phyloP scores from a whole-genome alignment of 2,329 filamentous ascomycete genomes.

The Harringtonia aguacate region DNA sequence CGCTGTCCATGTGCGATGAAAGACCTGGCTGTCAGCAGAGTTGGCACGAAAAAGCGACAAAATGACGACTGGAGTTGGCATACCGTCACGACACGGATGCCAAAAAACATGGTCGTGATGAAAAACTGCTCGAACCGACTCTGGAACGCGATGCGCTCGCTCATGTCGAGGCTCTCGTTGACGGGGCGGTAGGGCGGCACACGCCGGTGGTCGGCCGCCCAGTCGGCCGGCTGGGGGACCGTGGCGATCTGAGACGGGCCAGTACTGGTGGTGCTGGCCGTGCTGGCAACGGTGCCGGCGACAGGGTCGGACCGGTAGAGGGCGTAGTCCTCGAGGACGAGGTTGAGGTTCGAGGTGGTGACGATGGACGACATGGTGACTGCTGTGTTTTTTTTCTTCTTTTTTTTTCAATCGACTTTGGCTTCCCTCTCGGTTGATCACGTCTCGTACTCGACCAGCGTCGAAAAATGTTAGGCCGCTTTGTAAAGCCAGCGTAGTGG shows the following conservation, averaged over 20 bases:
- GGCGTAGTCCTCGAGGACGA: constrained; percentile 18
- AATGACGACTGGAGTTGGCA: neutral
- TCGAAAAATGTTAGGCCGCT: too few relatives aligned
- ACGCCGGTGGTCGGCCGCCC: constrained; percentile 13
- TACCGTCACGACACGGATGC: constrained; percentile 13
- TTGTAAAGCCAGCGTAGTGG: too few relatives aligned
- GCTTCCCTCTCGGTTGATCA: too few relatives aligned
- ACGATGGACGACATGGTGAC: neutral
- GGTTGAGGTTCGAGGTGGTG: neutral
- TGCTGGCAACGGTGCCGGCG: constrained; percentile 7
- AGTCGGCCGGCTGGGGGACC: constrained; percentile 11
- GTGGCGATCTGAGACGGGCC: too few relatives aligned
- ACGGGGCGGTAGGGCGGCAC: constrained; percentile 15
- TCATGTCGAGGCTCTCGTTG: constrained; percentile 11
- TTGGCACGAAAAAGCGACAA: neutral
- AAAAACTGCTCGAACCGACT: constrained; percentile 12
- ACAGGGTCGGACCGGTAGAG: constrained; percentile 7
- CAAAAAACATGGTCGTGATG: constrained; percentile 15
- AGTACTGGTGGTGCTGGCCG: neutral
- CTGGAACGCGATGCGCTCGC: constrained; percentile 11
- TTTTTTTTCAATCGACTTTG: too few relatives aligned
- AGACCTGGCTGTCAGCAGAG: constrained; percentile 17
- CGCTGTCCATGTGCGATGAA: constrained; percentile 34
- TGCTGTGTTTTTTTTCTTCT: too few relatives aligned
- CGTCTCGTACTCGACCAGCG: too few relatives aligned